Base-by-base conservation (phyloP, 805 yeast species). In the Candida mattraensis region DNA sequence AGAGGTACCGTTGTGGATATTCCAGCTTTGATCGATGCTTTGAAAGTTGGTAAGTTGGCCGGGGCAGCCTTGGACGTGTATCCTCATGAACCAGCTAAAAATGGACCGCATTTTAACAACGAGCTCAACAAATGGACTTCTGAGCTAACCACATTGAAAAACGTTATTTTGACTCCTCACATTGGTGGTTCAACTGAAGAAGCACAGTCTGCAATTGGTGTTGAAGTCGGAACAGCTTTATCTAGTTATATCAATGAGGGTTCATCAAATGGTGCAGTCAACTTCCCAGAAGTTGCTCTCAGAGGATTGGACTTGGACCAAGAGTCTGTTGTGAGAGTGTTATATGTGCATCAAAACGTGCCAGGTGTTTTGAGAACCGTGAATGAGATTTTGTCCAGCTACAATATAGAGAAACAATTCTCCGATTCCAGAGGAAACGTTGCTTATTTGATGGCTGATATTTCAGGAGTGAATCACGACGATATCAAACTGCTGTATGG, bases 131-230 rank as follows among this genome's bases (percentile, higher is more conserved):
- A 69, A 26, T 93, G 96, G 89, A 76, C 85, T 45, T 70, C 86
- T 21, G 96, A 89, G 60, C 75, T 93, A 53, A 74, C 80, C 51
- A 69, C 84, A 8, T 74, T 88, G 61, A 80, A 89, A 68, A 93
- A 93, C 67, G 79, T 91, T 44, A 88, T 93, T 48, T 74, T 93
- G 56, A 83, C 98, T 37, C 99, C 99, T 21, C 99, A 93, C 61
- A 93, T 93, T 53, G 99, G 99, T 68, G 99, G 99, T 50, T 88
- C 97, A 33, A 93, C 99, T 30, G 98, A 91, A 67, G 99, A 93
- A 72, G 99, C 99, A 24, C 99, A 93, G 74, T 76, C 86, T 38
- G 95, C 98, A 25, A 93, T 93, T 58, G 99, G 99, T 69, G 72
- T 91, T 43, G 99, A 93, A 70, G 99, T 93, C 44, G 87, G 83